These are phyloP conservation scores for Parasarocladium wereldwijsianum DNA, from an alignment of 2,329 filamentous ascomycete genomes.

Conservation along the genomic window DNA sequence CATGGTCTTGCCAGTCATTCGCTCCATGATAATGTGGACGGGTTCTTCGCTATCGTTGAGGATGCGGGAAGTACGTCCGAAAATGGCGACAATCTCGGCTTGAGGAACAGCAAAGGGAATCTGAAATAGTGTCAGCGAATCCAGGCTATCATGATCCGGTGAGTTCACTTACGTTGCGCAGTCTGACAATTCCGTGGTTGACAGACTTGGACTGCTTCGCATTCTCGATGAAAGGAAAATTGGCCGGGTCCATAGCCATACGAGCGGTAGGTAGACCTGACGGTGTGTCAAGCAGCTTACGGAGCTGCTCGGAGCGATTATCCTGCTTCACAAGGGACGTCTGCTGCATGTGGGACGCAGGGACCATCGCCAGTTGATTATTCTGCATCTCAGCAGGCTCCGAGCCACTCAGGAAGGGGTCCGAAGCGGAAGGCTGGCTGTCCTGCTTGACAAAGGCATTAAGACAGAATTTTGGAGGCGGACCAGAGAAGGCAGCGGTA, in stretches of 20 bases:
- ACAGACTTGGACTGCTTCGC: conserved; percentile 14
- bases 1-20: conserved; percentile 46
- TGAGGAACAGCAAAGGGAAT: conserved; percentile 40
- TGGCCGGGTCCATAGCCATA: conserved; percentile 19
- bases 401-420: too few relatives aligned
- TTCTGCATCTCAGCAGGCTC: conserved; percentile 5
- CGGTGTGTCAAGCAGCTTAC: conserved; percentile 17
- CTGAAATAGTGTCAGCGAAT: conserved; percentile 19
- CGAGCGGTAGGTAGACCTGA: conserved; percentile 19
- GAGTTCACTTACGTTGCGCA: conserved; percentile 32
- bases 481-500: conserved; percentile 12
- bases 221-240: conserved; percentile 32
- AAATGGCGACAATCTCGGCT: conserved; percentile 40
- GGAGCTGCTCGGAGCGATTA: conserved; percentile 22
- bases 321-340: conserved; percentile 5
- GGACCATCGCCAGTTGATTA: too few relatives aligned
- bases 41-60: conserved; percentile 38
- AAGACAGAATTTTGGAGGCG: conserved; percentile 23
- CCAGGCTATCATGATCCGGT: background rate
- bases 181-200: conserved; percentile 29
- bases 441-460: conserved; percentile 1
- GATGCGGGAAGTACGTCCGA: conserved; percentile 42
- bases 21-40: conserved; percentile 50
- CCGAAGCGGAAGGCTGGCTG: too few relatives aligned
- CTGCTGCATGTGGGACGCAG: conserved; percentile 6